Conservation (phyloP, 164 flowering plant genomes). For the Hamamelis virginiana region DNA sequence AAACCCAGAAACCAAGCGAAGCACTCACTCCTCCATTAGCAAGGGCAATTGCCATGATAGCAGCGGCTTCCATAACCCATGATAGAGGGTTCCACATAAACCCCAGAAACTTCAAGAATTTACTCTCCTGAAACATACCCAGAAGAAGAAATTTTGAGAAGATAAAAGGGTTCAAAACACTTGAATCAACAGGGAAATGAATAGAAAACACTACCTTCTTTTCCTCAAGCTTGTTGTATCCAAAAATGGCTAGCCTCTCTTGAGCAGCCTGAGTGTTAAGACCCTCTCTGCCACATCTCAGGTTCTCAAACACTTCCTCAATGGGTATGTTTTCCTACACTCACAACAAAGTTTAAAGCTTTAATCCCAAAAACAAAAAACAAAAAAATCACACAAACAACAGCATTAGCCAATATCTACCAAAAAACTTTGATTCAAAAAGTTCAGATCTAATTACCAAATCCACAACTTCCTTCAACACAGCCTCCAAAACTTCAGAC, state of each 20-base stretch:
- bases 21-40: constrained; percentile 88
- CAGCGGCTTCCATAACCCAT: constrained; percentile 97
- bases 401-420: background rate
- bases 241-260: constrained; percentile 62
- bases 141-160: background rate
- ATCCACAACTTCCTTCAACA: constrained; percentile 76
- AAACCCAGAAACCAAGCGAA: background rate
- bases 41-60: constrained; percentile 83
- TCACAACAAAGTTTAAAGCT: constrained; percentile 21
- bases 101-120: constrained; percentile 73
- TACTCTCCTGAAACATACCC: constrained; percentile 66
- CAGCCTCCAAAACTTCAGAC: constrained; percentile 64
- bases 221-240: constrained; percentile 86
- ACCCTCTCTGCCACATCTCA: constrained; percentile 72
- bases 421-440: constrained; percentile 9
- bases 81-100: constrained; percentile 96
- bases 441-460: constrained; percentile 61
- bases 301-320: constrained; percentile 77
- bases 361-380: constrained; percentile 1
- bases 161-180: background rate
- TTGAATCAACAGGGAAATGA: background rate
- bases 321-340: constrained; percentile 77
- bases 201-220: constrained; percentile 43
- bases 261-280: constrained; percentile 55
- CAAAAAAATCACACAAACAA: constrained; percentile 7